Conservation (phyloP, 495 filamentous ascomycete genomes). For the Trichoderma gamsii region DNA sequence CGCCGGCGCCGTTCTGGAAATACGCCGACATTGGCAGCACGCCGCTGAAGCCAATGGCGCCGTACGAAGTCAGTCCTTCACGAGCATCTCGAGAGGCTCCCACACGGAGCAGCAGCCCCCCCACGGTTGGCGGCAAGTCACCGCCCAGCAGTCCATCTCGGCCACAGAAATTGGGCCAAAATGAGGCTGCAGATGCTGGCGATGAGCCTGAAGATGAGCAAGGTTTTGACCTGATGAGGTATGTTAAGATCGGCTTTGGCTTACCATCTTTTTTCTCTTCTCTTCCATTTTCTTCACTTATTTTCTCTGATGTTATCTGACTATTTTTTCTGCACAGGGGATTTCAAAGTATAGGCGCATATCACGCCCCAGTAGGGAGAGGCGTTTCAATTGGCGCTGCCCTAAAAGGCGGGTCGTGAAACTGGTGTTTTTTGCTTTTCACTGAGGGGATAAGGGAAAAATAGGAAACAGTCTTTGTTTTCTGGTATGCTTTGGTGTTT, state of each 20-base stretch:
- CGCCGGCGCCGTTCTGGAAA: slow-evolving; percentile 96
- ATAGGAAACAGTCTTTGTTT: neutral
- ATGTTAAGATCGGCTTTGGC: slow-evolving; percentile 8
- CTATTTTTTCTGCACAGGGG: slow-evolving; percentile 22
- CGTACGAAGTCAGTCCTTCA: slow-evolving; percentile 49
- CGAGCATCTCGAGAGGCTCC: slow-evolving; percentile 41
- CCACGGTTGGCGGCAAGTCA: slow-evolving; percentile 42
- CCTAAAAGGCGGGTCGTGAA: neutral
- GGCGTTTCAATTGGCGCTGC: slow-evolving; percentile 4
- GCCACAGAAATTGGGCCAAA: slow-evolving; percentile 14
- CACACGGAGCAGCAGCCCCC: slow-evolving; percentile 62
- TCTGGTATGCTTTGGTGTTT: neutral
- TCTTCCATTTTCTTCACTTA: neutral
- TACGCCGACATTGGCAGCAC: slow-evolving; percentile 73
- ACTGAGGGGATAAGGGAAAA: neutral
- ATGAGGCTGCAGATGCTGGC: slow-evolving; percentile 20
- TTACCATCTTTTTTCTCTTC: neutral
- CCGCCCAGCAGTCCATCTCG: slow-evolving; percentile 30
- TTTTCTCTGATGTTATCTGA: slow-evolving; percentile 12
- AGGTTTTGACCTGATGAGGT: slow-evolving; percentile 37
- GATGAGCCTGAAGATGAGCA: slow-evolving; percentile 27
- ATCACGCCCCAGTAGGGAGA: slow-evolving; percentile 23
- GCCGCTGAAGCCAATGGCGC: slow-evolving; percentile 57
- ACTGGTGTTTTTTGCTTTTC: neutral
- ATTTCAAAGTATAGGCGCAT: slow-evolving; percentile 38